A percentile compares a stretch with the other conserved stretches of the same genome.
phyloP scores from a whole-genome alignment of 1,284 basidiomycete species.

The Anthracocystis walkeri region DNA sequence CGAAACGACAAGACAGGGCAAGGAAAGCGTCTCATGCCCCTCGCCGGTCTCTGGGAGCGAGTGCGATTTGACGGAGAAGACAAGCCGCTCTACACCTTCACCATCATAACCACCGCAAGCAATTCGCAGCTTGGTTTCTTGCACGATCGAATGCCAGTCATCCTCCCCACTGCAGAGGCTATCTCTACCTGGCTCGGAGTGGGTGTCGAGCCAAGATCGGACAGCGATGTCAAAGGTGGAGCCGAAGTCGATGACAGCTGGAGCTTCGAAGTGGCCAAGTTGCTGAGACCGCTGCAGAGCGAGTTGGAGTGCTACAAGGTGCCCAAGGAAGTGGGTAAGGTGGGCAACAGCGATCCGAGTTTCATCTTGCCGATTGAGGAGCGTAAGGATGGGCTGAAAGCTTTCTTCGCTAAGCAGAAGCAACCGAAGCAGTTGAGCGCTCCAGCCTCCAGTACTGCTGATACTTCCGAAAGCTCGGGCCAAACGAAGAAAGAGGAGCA shows the following conservation, averaged over 20 bases:
- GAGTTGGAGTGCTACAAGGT: conserved; percentile 86
- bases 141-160: conserved; percentile 92
- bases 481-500: conserved; percentile 17
- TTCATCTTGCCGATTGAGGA: conserved; percentile 84
- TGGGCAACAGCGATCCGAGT: conserved; percentile 82
- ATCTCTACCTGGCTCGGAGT: conserved; percentile 84
- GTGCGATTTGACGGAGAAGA: conserved; percentile 74
- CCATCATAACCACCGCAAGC: conserved; percentile 82
- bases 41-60: conserved; percentile 88
- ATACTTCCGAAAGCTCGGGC: background rate
- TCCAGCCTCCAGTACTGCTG: background rate
- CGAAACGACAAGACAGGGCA: conserved; percentile 79
- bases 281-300: conserved; percentile 77
- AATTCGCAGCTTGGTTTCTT: conserved; percentile 70
- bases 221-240: conserved; percentile 24
- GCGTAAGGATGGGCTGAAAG: conserved; percentile 87
- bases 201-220: conserved; percentile 13
- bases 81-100: conserved; percentile 81
- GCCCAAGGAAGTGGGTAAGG: conserved; percentile 88
- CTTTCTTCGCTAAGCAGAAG: conserved; percentile 78
- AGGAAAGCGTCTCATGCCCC: conserved; percentile 78
- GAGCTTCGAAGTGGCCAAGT: conserved; percentile 73
- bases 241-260: conserved; percentile 62
- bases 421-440: conserved; percentile 7
- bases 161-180: conserved; percentile 77